Percentiles rank a stretch among this genome's conserved stretches.
phyloP scores from a whole-genome alignment of 805 yeast species.

The Candida verbasci region DNA sequence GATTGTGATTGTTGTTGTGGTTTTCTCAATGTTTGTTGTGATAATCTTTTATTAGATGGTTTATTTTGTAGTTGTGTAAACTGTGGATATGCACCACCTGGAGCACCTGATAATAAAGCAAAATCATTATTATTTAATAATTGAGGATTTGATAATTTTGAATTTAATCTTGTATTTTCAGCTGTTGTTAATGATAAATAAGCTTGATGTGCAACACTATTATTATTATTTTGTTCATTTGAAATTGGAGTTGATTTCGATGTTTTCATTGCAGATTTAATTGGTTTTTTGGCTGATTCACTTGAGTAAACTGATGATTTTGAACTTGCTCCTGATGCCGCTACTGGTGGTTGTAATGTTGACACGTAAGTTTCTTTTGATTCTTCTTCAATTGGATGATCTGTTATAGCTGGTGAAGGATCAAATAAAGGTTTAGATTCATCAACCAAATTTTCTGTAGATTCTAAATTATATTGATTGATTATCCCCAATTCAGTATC shows the following conservation, averaged over 20 bases:
- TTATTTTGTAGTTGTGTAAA: conserved; percentile 7
- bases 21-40: conserved; percentile 24
- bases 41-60: conserved; percentile 15
- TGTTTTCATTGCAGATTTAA: conserved; percentile 50
- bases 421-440: conserved; percentile 29
- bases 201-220: conserved; percentile 54
- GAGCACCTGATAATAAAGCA: conserved; percentile 1
- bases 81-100: conserved; percentile 10
- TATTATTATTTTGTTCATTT: not conserved
- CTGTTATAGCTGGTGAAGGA: conserved; percentile 24
- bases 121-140: conserved; percentile 14
- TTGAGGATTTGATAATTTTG: conserved; percentile 46
- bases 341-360: conserved; percentile 4
- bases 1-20: conserved; percentile 13
- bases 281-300: conserved; percentile 33
- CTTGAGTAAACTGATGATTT: conserved; percentile 31
- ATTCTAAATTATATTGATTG: conserved; percentile 17
- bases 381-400: conserved; percentile 4
- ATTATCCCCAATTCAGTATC: conserved; percentile 18
- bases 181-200: conserved; percentile 71
- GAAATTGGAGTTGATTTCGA: conserved; percentile 18
- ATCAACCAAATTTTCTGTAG: conserved; percentile 15
- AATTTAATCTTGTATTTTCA: conserved; percentile 71
- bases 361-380: not conserved
- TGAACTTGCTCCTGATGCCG: conserved; percentile 15